Base-by-base conservation (phyloP, 192 early-diverging fungal genomes). In the Coemansia erecta region DNA sequence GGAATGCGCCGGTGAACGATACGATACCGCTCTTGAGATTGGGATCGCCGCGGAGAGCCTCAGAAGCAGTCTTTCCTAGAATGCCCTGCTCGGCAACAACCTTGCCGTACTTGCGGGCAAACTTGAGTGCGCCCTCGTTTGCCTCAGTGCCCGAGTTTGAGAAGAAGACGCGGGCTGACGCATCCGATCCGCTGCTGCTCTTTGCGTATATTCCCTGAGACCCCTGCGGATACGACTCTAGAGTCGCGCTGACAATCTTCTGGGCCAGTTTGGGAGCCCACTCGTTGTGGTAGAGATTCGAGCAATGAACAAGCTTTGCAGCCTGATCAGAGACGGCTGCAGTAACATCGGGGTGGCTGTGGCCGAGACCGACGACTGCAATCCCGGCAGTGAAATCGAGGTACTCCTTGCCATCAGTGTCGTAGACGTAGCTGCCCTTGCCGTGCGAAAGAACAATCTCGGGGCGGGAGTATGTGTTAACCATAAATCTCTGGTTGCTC, bases 71-170 rank as follows among this genome's bases (percentile, higher is more conserved):
- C 60, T 62, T 71, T 15, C 68, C 77, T 50, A 74, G 64, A 28
- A 42, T 42, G 26, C 72, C 77, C 31, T 58, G 9, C 37, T 51
- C 66, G 1, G 68, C 77, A 2, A 70, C 54, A n/a, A 66, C 51
- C 56, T 73, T 73, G 28, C 90, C 94, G 70, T 88, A 89, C 72
- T 97, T 97, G 53, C 92, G 83, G 14, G 90, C 93, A 84, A 97
- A 99, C 80, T 99, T 99, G 26, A 99, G 64, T 1, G 95, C 92
- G 33, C 94, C 96, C 73, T 99, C 95, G 70, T 99, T 99, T 22
- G 97, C 95, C 70, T 99, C 97, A 0, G 97, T 97, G 56, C 97
- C 97, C 23, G 92, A 94, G 81, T 99, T 99, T 23, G 92, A 82
- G 56, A 97, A 93, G 66, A 99, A 99, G 43, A 95, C 88, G 61